Base-by-base conservation (phyloP, 352 stramenopile species). In the Labyrinthula sp. region DNA sequence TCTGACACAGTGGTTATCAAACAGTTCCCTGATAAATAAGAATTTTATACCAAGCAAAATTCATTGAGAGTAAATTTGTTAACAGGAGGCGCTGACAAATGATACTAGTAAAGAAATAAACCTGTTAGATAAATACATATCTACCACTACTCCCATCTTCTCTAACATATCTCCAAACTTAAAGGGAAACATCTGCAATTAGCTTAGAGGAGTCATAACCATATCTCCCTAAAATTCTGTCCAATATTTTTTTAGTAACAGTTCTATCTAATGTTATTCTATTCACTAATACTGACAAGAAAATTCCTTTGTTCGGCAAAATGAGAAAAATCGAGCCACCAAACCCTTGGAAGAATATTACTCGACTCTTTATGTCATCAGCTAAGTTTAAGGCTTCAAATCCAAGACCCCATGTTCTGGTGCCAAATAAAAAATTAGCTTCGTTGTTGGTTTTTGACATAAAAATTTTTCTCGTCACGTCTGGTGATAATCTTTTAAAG, bases 191-290 rank as follows among this genome's bases (percentile, higher is more conserved):
- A n/a, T n/a, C n/a, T n/a, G n/a, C n/a, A n/a, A n/a, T n/a, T n/a
- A n/a, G n/a, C n/a, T n/a, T n/a, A n/a, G n/a, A n/a, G n/a, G n/a
- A n/a, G n/a, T n/a, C n/a, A n/a, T n/a, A n/a, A n/a, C n/a, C n/a
- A n/a, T n/a, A n/a, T n/a, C n/a, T n/a, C n/a, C n/a, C n/a, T n/a
- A n/a, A n/a, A n/a, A n/a, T n/a, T n/a, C n/a, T n/a, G 3, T 3
- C 43, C 0, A 52, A 9, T 0, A 52, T 3, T 2, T 52, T 21
- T 2, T 24, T 9, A 3, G 43, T 54, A 12, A 30, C 7, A 8
- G 43, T 17, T 9, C 43, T 31, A 35, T 52, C 43, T n/a, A 52
- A 2, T 0, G 43, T 52, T 8, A 52, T 22, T 2, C 43, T 45
- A 25, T 52, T 52, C 14, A 52, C 43, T 10, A 52, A 24, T 3